Percentiles rank a stretch among this genome's conserved stretches.
These are phyloP conservation scores for Candida sanyaensis DNA, from an alignment of 1,139 yeast species.

Conservation along the genomic window DNA sequence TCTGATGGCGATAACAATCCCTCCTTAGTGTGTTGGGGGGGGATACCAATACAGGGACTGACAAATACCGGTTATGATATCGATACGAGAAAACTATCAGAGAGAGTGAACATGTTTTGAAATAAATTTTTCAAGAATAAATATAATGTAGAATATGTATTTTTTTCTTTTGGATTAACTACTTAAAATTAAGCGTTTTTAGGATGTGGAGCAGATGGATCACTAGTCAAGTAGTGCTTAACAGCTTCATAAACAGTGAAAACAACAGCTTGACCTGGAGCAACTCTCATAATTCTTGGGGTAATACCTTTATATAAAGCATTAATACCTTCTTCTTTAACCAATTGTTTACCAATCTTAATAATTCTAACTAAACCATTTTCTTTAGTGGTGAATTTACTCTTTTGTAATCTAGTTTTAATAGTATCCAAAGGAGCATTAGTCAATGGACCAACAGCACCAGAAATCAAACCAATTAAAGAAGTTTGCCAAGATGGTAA, in stretches of 20 bases:
- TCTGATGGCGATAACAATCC: background rate
- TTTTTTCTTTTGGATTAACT: background rate
- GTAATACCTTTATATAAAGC: conserved; percentile 97
- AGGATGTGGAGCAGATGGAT: conserved; percentile 14
- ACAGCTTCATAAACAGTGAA: conserved; percentile 94
- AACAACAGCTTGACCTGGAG: conserved; percentile 99
- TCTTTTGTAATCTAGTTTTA: conserved; percentile 95
- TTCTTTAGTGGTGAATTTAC: conserved; percentile 70
- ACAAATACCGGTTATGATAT: too few relatives aligned
- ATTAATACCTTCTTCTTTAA: conserved; percentile 84
- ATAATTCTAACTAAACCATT: conserved; percentile 74
- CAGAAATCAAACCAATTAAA: conserved; percentile 84
- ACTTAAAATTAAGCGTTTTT: background rate
- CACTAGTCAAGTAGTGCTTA: conserved; percentile 62
- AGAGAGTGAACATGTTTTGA: too few relatives aligned
- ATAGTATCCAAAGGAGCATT: conserved; percentile 98
- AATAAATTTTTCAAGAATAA: too few relatives aligned
- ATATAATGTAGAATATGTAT: background rate
- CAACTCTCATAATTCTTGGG: conserved; percentile 98
- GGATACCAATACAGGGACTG: too few relatives aligned
- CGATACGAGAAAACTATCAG: too few relatives aligned
- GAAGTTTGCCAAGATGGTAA: conserved; percentile 96
- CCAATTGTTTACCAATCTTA: conserved; percentile 77
- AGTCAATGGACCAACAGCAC: conserved; percentile 97
- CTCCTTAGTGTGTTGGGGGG: too few relatives aligned